Evolutionary conservation across 116 monocot species (phyloP).

Genomic region (Iris pallida): DNA sequence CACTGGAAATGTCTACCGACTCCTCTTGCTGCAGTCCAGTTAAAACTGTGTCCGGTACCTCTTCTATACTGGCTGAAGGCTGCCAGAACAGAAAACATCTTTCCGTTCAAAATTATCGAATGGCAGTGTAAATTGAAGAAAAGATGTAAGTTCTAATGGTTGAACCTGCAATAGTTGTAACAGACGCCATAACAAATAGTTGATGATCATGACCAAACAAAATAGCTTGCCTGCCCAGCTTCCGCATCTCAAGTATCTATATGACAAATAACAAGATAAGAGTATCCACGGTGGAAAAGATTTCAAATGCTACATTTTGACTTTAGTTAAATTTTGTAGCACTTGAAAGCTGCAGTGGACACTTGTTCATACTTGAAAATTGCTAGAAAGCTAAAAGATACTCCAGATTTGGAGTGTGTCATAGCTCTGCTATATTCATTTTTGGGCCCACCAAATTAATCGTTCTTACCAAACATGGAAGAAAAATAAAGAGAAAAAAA

Average conservation of each 20-base stretch:
- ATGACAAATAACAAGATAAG: background rate
- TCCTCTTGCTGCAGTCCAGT: conserved; percentile 14
- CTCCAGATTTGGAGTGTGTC: too few species aligned
- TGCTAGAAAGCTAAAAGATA: too few species aligned
- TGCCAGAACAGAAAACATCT: conserved; percentile 13
- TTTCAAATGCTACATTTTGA: too few species aligned
- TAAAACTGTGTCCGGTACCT: conserved; percentile 63
- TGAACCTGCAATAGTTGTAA: conserved; percentile 75
- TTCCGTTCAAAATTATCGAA: background rate
- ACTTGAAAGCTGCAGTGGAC: too few species aligned
- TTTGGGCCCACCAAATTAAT: too few species aligned
- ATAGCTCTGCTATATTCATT: too few species aligned
- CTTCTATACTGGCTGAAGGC: conserved; percentile 75
- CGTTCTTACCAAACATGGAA: too few species aligned
- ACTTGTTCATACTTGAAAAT: too few species aligned
- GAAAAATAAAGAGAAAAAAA: too few species aligned
- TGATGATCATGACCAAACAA: conserved; percentile 80
- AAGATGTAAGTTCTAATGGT: background rate
- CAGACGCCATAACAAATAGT: conserved; percentile 72
- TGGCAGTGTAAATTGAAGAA: background rate
- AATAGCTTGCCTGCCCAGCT: conserved; percentile 93
- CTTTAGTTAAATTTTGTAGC: too few species aligned
- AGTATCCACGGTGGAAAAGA: too few species aligned
- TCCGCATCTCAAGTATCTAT: conserved; percentile 83
- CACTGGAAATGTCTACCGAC: background rate